Evolutionary conservation across 2,329 filamentous ascomycete genomes (phyloP).

Genomic region (Aspergillus sclerotialis): DNA sequence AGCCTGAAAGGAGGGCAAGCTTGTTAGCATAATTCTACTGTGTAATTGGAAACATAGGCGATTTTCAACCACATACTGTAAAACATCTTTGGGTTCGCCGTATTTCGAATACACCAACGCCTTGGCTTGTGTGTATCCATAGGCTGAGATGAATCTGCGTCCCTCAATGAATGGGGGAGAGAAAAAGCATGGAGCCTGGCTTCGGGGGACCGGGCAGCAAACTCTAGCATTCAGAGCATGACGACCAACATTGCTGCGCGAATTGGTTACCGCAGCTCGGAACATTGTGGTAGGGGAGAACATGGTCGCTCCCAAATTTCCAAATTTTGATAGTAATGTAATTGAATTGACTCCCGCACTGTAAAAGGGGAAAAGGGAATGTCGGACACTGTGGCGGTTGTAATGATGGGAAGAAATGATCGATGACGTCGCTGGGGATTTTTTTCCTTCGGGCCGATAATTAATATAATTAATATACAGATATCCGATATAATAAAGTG

Average conservation of each 20-base stretch:
- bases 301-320: too few species aligned
- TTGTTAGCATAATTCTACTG: not conserved
- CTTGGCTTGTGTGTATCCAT: slow-evolving; percentile 45
- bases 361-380: too few species aligned
- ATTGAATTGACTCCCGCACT: too few species aligned
- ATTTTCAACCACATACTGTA: slow-evolving; percentile 25
- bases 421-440: slow-evolving; percentile 18
- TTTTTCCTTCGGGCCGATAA: slow-evolving; percentile 14
- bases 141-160: slow-evolving; percentile 37
- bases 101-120: slow-evolving; percentile 43
- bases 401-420: slow-evolving; percentile 7
- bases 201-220: too few species aligned
- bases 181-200: not conserved
- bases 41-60: not conserved
- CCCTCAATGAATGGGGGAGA: slow-evolving; percentile 9
- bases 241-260: too few species aligned
- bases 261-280: not conserved
- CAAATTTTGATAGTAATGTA: too few species aligned
- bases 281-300: slow-evolving; percentile 4
- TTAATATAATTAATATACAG: too few species aligned
- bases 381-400: too few species aligned
- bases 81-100: slow-evolving; percentile 43
- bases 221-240: too few species aligned
- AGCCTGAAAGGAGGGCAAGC: slow-evolving; percentile 20
- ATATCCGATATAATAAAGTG: too few species aligned